These are phyloP conservation scores for Collariella sp. DNA, from an alignment of 495 filamentous ascomycete species.

Conservation along the genomic window DNA sequence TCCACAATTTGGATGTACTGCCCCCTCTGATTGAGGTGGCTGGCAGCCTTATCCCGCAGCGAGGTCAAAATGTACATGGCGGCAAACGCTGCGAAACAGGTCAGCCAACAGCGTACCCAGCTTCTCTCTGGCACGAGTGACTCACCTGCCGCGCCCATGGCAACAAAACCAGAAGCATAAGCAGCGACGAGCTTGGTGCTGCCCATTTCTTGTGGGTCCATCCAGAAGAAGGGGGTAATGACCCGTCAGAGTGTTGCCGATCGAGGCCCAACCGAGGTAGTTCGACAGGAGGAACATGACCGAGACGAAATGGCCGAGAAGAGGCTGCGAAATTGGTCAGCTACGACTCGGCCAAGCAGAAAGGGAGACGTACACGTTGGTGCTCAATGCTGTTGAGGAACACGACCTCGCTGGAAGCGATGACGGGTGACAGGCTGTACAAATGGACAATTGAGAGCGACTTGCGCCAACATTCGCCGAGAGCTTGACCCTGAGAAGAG, in stretches of 20 bases:
- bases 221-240: slow-evolving; percentile 42
- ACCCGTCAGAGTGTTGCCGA: slow-evolving; percentile 40
- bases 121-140: not conserved
- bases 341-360: not conserved
- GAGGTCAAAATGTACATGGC: slow-evolving; percentile 37
- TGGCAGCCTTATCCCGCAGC: slow-evolving; percentile 35
- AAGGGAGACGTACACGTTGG: slow-evolving; percentile 30
- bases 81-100: slow-evolving; percentile 28
- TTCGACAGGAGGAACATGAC: slow-evolving; percentile 29
- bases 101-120: slow-evolving; percentile 12
- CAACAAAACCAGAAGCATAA: slow-evolving; percentile 30
- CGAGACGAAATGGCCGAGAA: slow-evolving; percentile 29
- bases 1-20: not conserved
- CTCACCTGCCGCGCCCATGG: slow-evolving; percentile 31
- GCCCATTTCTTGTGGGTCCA: slow-evolving; percentile 32
- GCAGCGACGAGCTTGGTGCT: slow-evolving; percentile 29
- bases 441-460: slow-evolving; percentile 40
- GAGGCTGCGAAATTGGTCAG: slow-evolving; percentile 25
- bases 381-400: slow-evolving; percentile 43
- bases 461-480: slow-evolving; percentile 30
- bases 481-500: slow-evolving; percentile 17
- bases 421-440: slow-evolving; percentile 31
- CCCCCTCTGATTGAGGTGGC: slow-evolving; percentile 4
- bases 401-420: slow-evolving; percentile 40
- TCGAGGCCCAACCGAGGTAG: slow-evolving; percentile 42